Base-by-base conservation (phyloP, 2,329 filamentous ascomycete species). In the Emmonsiellopsis sp. region DNA sequence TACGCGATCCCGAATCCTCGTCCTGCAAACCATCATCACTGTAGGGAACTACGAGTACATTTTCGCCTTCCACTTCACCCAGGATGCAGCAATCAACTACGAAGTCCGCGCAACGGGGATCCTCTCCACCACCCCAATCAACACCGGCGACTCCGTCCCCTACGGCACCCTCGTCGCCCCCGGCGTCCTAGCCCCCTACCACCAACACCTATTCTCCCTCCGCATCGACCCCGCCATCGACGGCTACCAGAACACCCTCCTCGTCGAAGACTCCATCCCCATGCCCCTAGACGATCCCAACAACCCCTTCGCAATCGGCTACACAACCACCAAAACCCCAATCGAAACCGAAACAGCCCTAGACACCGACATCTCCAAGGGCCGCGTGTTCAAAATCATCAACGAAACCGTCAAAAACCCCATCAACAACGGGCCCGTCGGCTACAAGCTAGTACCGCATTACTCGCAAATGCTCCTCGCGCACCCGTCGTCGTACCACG, bases 131-230 rank as follows among this genome's bases (percentile, higher is more conserved):
- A 85, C 79, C 83, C 74, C 78, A 83, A 69, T 83, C 56, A 82
- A 85, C 56, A 57, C 65, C 51, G 81, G 78, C 42, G 69, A 84
- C 55, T 71, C 76, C 21, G 82, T 84, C 14, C 79, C 82, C 1
- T 85, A 81, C 67, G 83, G 83, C 27, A 86, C 82, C 1, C 76
- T 84, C 10, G 80, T 86, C 10, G 80, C 83, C 57, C 81, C 82
- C 0, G 83, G 83, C 40, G 83, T 84, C 7, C 74, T 88, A 1
- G 85, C 83, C 1, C 73, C 77, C 1, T 81, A 86, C 65, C 86
- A 89, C 63, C 86, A 89, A 64, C 86, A 89, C 67, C 85, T 88
- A 60, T 88, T 90, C 70, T 81, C 77, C 40, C 73, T 84, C 0
- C 78, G 81, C n/a, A 75, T 84, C 5, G 81, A 84, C 59, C 80